Evolutionary conservation across 1,139 yeast species (phyloP).

Genomic region (Taiozyma sp.): DNA sequence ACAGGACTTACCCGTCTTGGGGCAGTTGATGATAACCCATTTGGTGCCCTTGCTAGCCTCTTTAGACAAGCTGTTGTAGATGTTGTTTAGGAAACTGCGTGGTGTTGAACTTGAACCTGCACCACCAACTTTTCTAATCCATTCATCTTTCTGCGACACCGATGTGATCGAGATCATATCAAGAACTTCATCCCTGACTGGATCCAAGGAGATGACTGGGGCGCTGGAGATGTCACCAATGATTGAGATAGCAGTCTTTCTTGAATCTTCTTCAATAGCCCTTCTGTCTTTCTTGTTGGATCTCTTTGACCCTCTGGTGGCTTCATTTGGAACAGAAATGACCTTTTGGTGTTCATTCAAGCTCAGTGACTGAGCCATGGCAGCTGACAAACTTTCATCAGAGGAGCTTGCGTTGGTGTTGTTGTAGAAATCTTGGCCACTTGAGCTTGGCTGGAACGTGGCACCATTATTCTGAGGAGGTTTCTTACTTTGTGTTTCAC

Average conservation of each 20-base stretch:
- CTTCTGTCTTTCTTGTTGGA: constrained; percentile 76
- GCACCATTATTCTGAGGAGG: constrained; percentile 13
- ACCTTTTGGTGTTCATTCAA: constrained; percentile 48
- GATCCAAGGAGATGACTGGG: constrained; percentile 74
- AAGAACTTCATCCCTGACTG: constrained; percentile 71
- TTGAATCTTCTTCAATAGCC: constrained; percentile 74
- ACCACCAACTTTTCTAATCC: constrained; percentile 82
- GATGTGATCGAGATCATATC: constrained; percentile 80
- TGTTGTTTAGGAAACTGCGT: constrained; percentile 69
- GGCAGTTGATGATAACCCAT: constrained; percentile 72
- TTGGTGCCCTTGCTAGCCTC: constrained; percentile 68
- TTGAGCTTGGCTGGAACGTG: constrained; percentile 2
- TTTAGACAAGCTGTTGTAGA: constrained; percentile 65
- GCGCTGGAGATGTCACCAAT: constrained; percentile 54
- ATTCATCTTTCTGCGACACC: constrained; percentile 76
- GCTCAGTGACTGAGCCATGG: constrained; percentile 16
- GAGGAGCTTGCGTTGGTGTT: constrained; percentile 24
- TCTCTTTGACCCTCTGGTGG: constrained; percentile 64
- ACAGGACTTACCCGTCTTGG: constrained; percentile 67
- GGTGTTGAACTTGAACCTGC: constrained; percentile 56
- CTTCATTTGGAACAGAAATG: constrained; percentile 58
- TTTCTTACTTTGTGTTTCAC: constrained; percentile 29
- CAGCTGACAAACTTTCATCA: constrained; percentile 19
- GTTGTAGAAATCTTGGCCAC: constrained; percentile 15
- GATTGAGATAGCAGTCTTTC: constrained; percentile 52